Percentiles rank a stretch among this genome's conserved stretches.
Evolutionary conservation across 208 protist species (phyloP).

Genomic region (Angomonas ambiguus): DNA sequence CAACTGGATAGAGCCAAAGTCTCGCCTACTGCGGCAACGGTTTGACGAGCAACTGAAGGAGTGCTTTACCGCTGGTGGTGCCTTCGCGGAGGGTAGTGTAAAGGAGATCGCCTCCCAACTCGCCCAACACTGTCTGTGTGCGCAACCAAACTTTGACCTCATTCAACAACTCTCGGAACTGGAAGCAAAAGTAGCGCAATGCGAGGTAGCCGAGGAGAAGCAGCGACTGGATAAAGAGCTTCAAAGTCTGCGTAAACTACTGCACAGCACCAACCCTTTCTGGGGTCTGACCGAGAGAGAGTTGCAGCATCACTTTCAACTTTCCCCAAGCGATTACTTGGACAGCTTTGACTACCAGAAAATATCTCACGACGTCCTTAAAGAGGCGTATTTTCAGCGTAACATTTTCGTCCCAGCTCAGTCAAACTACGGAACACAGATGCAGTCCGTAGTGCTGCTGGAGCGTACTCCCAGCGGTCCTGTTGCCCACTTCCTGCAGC

Average conservation of each 20-base stretch:
- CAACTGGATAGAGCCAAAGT: conserved; percentile 54
- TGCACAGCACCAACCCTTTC: conserved; percentile 27
- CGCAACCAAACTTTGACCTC: conserved; percentile 32
- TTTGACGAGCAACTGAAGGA: conserved; percentile 22
- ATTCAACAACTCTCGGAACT: neutral
- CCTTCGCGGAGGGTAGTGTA: neutral
- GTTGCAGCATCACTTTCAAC: conserved; percentile 18
- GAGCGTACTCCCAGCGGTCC: conserved; percentile 18
- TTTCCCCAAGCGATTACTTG: neutral
- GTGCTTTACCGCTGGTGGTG: conserved; percentile 13
- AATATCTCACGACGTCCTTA: conserved; percentile 15
- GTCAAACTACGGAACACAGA: conserved; percentile 33
- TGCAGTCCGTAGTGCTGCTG: conserved; percentile 54
- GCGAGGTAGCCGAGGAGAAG: conserved; percentile 6
- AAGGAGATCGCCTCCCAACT: conserved; percentile 26
- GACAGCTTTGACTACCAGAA: conserved; percentile 5
- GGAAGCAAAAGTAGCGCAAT: neutral
- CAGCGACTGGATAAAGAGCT: too few species aligned
- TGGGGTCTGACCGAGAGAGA: conserved; percentile 28
- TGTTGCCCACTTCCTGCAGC: conserved; percentile 37
- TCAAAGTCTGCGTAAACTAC: conserved; percentile 14
- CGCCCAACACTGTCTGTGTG: conserved; percentile 37
- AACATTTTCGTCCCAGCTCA: conserved; percentile 30
- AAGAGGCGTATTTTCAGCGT: conserved; percentile 27
- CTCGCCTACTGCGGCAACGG: conserved; percentile 17